A percentile compares a stretch with the other conserved stretches of the same genome.
These are phyloP conservation scores for Hymenoscyphus fructigenus DNA, from an alignment of 2,329 filamentous ascomycete genomes.

Conservation along the genomic window DNA sequence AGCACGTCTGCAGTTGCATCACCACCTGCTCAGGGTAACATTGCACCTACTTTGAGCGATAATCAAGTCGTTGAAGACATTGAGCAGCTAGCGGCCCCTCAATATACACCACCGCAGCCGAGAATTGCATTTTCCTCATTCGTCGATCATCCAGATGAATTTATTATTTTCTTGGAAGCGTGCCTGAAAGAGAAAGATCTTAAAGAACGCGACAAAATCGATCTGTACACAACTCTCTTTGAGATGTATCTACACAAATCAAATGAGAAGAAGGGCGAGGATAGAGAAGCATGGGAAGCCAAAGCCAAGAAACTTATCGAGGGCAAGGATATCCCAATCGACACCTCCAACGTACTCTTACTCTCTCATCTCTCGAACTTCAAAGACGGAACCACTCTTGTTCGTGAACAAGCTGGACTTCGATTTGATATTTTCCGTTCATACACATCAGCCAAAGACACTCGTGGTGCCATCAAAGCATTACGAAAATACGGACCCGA, in stretches of 20 bases:
- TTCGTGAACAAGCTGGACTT: slow-evolving; percentile 90
- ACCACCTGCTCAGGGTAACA: slow-evolving; percentile 50
- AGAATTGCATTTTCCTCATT: slow-evolving; percentile 93
- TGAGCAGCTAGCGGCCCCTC: slow-evolving; percentile 40
- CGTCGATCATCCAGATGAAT: slow-evolving; percentile 88
- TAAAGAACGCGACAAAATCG: slow-evolving; percentile 72
- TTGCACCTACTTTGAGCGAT: slow-evolving; percentile 54
- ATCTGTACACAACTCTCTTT: slow-evolving; percentile 92
- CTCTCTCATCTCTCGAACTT: slow-evolving; percentile 92
- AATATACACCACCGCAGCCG: slow-evolving; percentile 79
- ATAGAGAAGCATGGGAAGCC: slow-evolving; percentile 79
- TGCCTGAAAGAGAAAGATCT: slow-evolving; percentile 72
- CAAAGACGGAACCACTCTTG: slow-evolving; percentile 83
- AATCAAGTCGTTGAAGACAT: slow-evolving; percentile 51
- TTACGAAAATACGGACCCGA: slow-evolving; percentile 87
- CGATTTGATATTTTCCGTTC: slow-evolving; percentile 96
- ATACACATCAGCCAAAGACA: slow-evolving; percentile 90
- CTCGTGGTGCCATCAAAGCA: slow-evolving; percentile 83
- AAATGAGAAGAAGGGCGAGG: slow-evolving; percentile 66
- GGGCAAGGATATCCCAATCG: slow-evolving; percentile 77
- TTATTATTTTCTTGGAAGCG: slow-evolving; percentile 89
- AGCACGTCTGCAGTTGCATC: slow-evolving; percentile 59
- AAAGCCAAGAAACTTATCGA: slow-evolving; percentile 91
- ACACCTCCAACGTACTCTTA: slow-evolving; percentile 90
- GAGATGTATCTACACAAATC: slow-evolving; percentile 97